Evolutionary conservation across 2,329 filamentous ascomycete genomes (phyloP).

Genomic region (Corniculantispora saksenae): DNA sequence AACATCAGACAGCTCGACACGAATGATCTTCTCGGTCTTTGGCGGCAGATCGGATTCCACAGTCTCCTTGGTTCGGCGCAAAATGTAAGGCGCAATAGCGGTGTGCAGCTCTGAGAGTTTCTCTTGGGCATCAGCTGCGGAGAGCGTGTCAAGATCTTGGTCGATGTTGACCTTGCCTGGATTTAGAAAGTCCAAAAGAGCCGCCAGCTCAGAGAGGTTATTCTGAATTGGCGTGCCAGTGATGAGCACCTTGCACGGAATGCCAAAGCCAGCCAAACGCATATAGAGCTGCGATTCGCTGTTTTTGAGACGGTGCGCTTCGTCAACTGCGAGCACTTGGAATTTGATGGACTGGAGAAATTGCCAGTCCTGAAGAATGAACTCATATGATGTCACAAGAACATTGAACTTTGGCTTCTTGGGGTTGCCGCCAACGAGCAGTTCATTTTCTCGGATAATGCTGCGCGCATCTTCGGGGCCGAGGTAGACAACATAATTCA

Average conservation of each 20-base stretch:
- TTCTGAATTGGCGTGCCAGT: conserved; percentile 98
- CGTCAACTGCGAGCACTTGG: conserved; percentile 95
- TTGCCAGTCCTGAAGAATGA: conserved; percentile 81
- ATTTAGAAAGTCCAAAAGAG: conserved; percentile 93
- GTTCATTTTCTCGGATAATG: conserved; percentile 87
- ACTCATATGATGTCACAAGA: conserved; percentile 96
- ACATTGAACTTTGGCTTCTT: conserved; percentile 95
- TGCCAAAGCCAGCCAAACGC: conserved; percentile 80
- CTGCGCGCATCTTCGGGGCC: conserved; percentile 83
- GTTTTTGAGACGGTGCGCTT: conserved; percentile 96
- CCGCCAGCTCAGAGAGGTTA: conserved; percentile 87
- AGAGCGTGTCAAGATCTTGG: conserved; percentile 80
- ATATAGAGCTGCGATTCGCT: conserved; percentile 90
- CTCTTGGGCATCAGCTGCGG: conserved; percentile 76
- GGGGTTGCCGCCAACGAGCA: conserved; percentile 81
- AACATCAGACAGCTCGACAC: conserved; percentile 93
- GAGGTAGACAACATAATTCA: conserved; percentile 97
- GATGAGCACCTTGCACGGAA: conserved; percentile 87
- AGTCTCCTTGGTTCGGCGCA: conserved; percentile 94
- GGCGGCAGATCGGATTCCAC: conserved; percentile 95
- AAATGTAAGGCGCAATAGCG: conserved; percentile 89
- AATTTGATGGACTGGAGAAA: conserved; percentile 92
- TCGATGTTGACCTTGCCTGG: conserved; percentile 92
- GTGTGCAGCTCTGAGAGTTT: conserved; percentile 85
- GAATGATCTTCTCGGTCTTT: conserved; percentile 98